Evolutionary conservation across 345 rosid genomes (phyloP).

Genomic region (Iberis pinnata): DNA sequence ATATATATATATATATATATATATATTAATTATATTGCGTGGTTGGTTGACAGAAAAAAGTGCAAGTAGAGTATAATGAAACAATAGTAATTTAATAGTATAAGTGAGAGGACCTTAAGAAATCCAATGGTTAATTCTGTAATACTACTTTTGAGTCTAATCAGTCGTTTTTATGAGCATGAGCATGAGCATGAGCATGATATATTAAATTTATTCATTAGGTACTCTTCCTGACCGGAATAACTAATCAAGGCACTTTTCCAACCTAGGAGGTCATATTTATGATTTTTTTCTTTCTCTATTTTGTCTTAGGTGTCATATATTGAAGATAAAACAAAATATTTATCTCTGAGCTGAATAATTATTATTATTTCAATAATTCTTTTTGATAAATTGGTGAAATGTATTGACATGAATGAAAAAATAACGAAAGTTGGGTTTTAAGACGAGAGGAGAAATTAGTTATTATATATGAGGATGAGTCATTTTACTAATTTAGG

Average conservation of each 20-base stretch:
- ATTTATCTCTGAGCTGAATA: background rate
- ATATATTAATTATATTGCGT: too few species aligned
- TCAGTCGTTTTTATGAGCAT: too few species aligned
- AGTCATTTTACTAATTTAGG: too few species aligned
- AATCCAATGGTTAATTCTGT: slow-evolving; percentile 28
- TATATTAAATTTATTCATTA: slow-evolving; percentile 6
- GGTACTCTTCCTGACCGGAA: slow-evolving; percentile 23
- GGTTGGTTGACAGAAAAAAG: too few species aligned
- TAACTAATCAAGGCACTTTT: slow-evolving; percentile 20
- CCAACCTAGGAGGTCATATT: background rate
- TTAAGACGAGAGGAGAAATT: too few species aligned
- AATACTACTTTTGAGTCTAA: slow-evolving; percentile 20
- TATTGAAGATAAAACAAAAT: background rate
- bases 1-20: too few species aligned
- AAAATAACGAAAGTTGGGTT: too few species aligned
- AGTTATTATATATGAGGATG: too few species aligned
- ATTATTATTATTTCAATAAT: background rate
- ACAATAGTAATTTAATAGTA: background rate
- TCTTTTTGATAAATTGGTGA: background rate
- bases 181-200: background rate
- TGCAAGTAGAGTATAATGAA: background rate
- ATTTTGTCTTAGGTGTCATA: slow-evolving; percentile 5
- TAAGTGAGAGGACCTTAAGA: slow-evolving; percentile 26
- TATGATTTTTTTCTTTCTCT: background rate
- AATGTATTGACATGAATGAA: slow-evolving; percentile 1